Conservation (phyloP, 306 rosid genomes). For the Astragalus membranaceus region DNA sequence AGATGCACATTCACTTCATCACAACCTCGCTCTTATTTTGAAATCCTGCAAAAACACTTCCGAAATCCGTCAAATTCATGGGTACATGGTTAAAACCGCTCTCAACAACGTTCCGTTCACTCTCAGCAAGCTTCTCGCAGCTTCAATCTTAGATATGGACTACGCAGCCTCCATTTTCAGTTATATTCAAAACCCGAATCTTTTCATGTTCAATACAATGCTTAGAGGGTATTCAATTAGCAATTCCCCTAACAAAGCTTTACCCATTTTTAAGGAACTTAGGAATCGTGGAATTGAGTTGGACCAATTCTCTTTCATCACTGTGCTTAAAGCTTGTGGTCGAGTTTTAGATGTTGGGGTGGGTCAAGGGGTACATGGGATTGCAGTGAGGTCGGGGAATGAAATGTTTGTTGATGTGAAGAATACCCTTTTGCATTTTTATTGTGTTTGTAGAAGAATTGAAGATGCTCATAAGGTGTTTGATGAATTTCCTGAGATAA, state of each 20-base stretch:
- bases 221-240: constrained; percentile 54
- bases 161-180: constrained; percentile 60
- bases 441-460: constrained; percentile 40
- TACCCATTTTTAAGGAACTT: constrained; percentile 43
- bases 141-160: constrained; percentile 39
- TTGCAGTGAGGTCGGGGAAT: constrained; percentile 49
- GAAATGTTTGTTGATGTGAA: constrained; percentile 37
- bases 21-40: constrained; percentile 21
- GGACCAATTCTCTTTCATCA: constrained; percentile 51
- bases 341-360: constrained; percentile 30
- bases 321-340: constrained; percentile 51
- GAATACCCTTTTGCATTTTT: constrained; percentile 51
- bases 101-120: constrained; percentile 40
- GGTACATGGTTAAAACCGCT: constrained; percentile 45
- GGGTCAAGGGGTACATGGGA: constrained; percentile 62
- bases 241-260: constrained; percentile 35
- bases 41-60: constrained; percentile 40
- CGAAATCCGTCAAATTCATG: constrained; percentile 47
- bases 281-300: constrained; percentile 28
- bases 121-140: constrained; percentile 57
- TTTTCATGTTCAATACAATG: constrained; percentile 68
- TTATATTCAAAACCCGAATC: constrained; percentile 42
- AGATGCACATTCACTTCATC: neutral
- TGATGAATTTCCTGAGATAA: constrained; percentile 44
- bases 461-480: constrained; percentile 51